Evolutionary conservation across 1,139 yeast species (phyloP).

Genomic region (Blastobotrys indianensis): DNA sequence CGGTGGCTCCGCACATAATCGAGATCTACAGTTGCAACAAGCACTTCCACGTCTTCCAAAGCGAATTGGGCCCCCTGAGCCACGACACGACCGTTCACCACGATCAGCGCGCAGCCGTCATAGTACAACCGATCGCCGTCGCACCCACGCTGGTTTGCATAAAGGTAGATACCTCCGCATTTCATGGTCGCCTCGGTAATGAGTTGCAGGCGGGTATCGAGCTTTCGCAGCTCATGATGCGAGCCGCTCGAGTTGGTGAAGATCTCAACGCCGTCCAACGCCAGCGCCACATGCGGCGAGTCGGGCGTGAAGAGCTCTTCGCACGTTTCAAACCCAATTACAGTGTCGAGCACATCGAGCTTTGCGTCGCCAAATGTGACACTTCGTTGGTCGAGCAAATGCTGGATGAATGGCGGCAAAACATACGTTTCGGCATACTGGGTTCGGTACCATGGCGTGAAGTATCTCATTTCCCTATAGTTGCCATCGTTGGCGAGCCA

Average conservation of each 20-base stretch:
- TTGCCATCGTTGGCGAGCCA: constrained; percentile 96
- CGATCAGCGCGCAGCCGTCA: constrained; percentile 94
- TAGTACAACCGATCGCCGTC: constrained; percentile 96
- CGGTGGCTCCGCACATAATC: constrained; percentile 87
- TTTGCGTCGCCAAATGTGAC: constrained; percentile 91
- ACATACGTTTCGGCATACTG: constrained; percentile 64
- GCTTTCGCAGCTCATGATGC: constrained; percentile 89
- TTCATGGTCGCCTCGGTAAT: constrained; percentile 90
- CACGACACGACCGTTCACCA: constrained; percentile 82
- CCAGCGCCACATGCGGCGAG: constrained; percentile 87
- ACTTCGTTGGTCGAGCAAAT: constrained; percentile 45
- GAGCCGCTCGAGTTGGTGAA: constrained; percentile 94
- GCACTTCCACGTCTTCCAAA: constrained; percentile 83
- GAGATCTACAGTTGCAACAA: constrained; percentile 87
- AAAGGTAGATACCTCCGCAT: constrained; percentile 92
- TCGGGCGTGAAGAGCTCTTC: constrained; percentile 96
- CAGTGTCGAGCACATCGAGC: constrained; percentile 74
- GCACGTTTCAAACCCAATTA: constrained; percentile 93
- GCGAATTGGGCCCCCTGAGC: constrained; percentile 94
- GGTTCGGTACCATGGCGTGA: constrained; percentile 87
- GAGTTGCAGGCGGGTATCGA: constrained; percentile 74
- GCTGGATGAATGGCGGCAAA: constrained; percentile 60
- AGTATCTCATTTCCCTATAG: constrained; percentile 94
- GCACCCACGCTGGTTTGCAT: constrained; percentile 94
- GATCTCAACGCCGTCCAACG: constrained; percentile 93